Evolutionary conservation across 805 yeast genomes (phyloP).

Genomic region (Trichomonascus vanleenenianus): DNA sequence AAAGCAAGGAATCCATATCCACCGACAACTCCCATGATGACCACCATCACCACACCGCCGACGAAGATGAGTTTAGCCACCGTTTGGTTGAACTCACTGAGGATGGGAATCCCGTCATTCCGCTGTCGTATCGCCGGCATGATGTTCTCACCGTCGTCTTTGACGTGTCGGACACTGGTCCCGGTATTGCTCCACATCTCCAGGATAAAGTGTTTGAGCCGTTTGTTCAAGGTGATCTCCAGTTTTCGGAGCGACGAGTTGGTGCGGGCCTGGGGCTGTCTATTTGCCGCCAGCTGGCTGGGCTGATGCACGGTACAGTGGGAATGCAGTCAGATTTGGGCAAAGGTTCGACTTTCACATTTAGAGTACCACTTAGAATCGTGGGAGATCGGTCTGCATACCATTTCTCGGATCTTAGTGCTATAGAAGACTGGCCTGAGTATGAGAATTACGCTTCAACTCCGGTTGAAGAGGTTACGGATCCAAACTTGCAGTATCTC

Average conservation of each 20-base stretch:
- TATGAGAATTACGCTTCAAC: background rate
- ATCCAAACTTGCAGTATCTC: background rate
- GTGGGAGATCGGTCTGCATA: background rate
- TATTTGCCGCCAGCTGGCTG: slow-evolving; percentile 83
- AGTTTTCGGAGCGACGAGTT: slow-evolving; percentile 81
- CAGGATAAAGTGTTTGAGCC: slow-evolving; percentile 89
- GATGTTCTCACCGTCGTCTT: slow-evolving; percentile 27
- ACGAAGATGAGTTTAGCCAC: background rate
- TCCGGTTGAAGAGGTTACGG: background rate
- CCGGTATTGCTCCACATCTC: slow-evolving; percentile 76
- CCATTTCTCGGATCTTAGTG: background rate
- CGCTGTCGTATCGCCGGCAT: background rate
- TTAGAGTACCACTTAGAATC: slow-evolving; percentile 42
- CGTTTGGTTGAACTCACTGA: background rate
- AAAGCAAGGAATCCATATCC: background rate
- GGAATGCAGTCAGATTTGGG: slow-evolving; percentile 67
- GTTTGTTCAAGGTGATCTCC: slow-evolving; percentile 94
- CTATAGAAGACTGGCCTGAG: background rate
- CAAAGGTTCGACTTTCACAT: slow-evolving; percentile 75
- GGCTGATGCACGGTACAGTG: slow-evolving; percentile 81
- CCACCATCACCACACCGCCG: background rate
- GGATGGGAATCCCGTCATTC: background rate
- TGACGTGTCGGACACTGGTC: slow-evolving; percentile 81
- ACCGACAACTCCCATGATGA: no score
- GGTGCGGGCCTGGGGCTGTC: slow-evolving; percentile 92